Base-by-base conservation (phyloP, 768 basidiomycete species). In the Russula foetens region DNA sequence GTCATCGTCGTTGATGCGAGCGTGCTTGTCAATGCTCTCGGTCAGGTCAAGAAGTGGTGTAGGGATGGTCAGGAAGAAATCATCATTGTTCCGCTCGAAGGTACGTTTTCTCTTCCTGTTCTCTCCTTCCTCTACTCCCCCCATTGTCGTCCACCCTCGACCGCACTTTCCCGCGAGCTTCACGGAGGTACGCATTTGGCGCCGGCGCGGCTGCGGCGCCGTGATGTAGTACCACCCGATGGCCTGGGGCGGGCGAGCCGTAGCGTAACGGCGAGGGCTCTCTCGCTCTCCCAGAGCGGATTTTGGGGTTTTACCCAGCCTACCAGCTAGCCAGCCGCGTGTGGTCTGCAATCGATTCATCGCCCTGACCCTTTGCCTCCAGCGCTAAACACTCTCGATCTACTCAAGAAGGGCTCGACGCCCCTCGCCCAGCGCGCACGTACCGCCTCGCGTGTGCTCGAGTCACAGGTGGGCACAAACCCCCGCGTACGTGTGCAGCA, bases 351-450 rank as follows among this genome's bases (percentile, higher is more conserved):
- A 57, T 57, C 31, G 39, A 21, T 29, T 57, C 26, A 49, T 39
- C 9, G 19, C 54, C 39, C 59, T 49, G 31, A 49, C 58, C 53
- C 47, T 48, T 49, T 47, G 28, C 45, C 51, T 31, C n/a, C 70
- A 96, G 93, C 88, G 9, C 79, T 97, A 28, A 95, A 93, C 68
- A 95, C 93, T 0, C 80, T 97, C 2, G 94, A 97, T 69, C 75
- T 95, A 2, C 81, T 96, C 68, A 97, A 97, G 81, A 97, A 96
- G 70, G 93, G 93, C 1, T 84, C 85, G 0, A 88, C 79, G 28
- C 74, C 82, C 0, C 79, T 92, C 12, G 91, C 93, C 0, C 83
- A 89, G 69, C 84, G 86, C 28, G 93, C 93, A 2, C 88, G 94
- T 23, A 79, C 86, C 0, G 94, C 93, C 14, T 92, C 93, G 12